phyloP scores from a whole-genome alignment of 805 yeast genomes.

The Peterozyma toletana region DNA sequence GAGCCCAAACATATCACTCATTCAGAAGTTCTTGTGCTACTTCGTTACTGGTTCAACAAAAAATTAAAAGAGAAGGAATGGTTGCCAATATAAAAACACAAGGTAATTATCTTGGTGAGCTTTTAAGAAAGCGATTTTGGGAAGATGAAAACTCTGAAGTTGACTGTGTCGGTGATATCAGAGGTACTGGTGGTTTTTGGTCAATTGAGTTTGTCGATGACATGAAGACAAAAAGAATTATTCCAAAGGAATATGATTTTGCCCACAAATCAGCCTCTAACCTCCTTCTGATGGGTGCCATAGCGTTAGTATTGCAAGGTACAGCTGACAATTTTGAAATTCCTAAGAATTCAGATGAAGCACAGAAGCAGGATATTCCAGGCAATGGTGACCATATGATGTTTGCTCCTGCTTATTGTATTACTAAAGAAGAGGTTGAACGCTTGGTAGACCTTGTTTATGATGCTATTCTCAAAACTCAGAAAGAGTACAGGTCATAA shows the following conservation, averaged over 20 bases:
- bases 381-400: constrained; percentile 32
- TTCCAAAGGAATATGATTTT: constrained; percentile 21
- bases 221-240: constrained; percentile 36
- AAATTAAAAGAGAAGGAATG: constrained; percentile 26
- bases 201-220: constrained; percentile 43
- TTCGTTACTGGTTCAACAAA: constrained; percentile 39
- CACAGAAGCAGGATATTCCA: too few species aligned
- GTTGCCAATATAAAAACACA: constrained; percentile 31
- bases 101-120: constrained; percentile 35
- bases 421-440: constrained; percentile 29
- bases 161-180: constrained; percentile 36
- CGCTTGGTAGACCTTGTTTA: constrained; percentile 17
- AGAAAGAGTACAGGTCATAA: too few species aligned
- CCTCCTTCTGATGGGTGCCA: constrained; percentile 13
- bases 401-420: constrained; percentile 35
- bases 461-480: too few species aligned
- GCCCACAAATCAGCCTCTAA: too few species aligned
- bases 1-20: constrained; percentile 46
- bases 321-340: too few species aligned
- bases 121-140: constrained; percentile 11
- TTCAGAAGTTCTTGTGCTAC: constrained; percentile 38
- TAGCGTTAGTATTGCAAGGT: neutral
- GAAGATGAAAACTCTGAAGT: neutral
- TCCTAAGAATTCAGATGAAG: too few species aligned
- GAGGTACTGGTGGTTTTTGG: constrained; percentile 53